Base-by-base conservation (phyloP, 805 yeast genomes). In the Pichia deserticola region DNA sequence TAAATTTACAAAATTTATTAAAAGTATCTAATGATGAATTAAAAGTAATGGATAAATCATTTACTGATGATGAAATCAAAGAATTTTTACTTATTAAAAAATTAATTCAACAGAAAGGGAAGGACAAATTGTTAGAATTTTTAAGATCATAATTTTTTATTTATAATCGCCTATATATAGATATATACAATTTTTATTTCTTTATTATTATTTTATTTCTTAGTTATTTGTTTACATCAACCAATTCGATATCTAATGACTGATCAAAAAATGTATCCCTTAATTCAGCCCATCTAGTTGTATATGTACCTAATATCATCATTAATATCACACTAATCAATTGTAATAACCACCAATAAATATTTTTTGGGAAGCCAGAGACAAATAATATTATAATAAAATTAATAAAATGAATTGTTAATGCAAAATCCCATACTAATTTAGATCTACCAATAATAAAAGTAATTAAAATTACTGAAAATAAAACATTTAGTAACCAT, bases 401-500 rank as follows among this genome's bases (percentile, higher is more conserved):
- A 67, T 92, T 84, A 45, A 93, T 76, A 27, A 85, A 79, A 65
- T 93, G 97, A 13, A 92, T 79, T 0, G 99, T 93, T n/a, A 92
- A 62, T 10, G 96, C 97, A 70, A 93, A 92, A 67, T 92, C 99
- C 86, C 96, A 86, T 0, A 97, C 98, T 45, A 92, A 70, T 64
- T 92, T 93, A 40, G 96, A 86, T 50, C 98, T 73, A 0, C 98
- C 97, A 11, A 92, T 96, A 30, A 92, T 81, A 2, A 90, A 67
- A 1, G 95, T 88, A 61, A 92, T 81, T 61, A 88, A 89, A 10
- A 88, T 65, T 1, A 89, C 96, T 57, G 95, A 84, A 39, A 93
- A 70, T 41, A 93, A 73, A 0, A 97, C 75, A 63, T 86, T 95
- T 45, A 89, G 65, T 13, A 92, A 70, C 98, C 98, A 92, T 50